These are phyloP conservation scores for Neophaeococcomyces mojaviensis DNA, from an alignment of 2,329 filamentous ascomycete genomes.

Conservation along the genomic window DNA sequence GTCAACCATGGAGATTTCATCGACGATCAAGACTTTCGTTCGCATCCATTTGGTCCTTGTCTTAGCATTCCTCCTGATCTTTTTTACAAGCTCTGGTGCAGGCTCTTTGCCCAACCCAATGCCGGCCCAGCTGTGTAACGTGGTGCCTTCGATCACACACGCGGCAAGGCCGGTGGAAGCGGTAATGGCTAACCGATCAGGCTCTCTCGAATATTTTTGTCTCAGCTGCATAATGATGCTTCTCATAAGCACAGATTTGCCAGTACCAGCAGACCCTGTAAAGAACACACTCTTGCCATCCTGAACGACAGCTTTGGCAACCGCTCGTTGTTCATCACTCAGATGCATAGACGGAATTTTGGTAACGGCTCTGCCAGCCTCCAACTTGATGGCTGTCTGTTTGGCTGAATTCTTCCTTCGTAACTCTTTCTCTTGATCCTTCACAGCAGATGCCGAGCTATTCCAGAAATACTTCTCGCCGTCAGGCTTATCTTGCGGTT, in stretches of 20 bases:
- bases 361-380: slow-evolving; percentile 33
- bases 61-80: slow-evolving; percentile 81
- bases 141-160: slow-evolving; percentile 93
- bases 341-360: slow-evolving; percentile 51
- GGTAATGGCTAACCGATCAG: slow-evolving; percentile 82
- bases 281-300: slow-evolving; percentile 89
- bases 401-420: slow-evolving; percentile 49
- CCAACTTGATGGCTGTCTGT: slow-evolving; percentile 32
- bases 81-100: slow-evolving; percentile 71
- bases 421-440: slow-evolving; percentile 68
- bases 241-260: slow-evolving; percentile 92
- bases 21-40: slow-evolving; percentile 80
- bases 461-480: slow-evolving; percentile 55
- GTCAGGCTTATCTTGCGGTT: slow-evolving; percentile 32
- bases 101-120: slow-evolving; percentile 93
- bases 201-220: slow-evolving; percentile 66
- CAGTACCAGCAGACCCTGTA: slow-evolving; percentile 89
- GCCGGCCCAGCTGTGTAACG: slow-evolving; percentile 89
- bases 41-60: slow-evolving; percentile 81
- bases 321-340: slow-evolving; percentile 77
- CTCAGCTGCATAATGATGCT: slow-evolving; percentile 79
- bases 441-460: slow-evolving; percentile 63
- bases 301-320: slow-evolving; percentile 74
- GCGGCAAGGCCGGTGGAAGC: slow-evolving; percentile 93
- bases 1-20: slow-evolving; percentile 98